Base-by-base conservation (phyloP, 306 rosid genomes). In the Corylus avellana region DNA sequence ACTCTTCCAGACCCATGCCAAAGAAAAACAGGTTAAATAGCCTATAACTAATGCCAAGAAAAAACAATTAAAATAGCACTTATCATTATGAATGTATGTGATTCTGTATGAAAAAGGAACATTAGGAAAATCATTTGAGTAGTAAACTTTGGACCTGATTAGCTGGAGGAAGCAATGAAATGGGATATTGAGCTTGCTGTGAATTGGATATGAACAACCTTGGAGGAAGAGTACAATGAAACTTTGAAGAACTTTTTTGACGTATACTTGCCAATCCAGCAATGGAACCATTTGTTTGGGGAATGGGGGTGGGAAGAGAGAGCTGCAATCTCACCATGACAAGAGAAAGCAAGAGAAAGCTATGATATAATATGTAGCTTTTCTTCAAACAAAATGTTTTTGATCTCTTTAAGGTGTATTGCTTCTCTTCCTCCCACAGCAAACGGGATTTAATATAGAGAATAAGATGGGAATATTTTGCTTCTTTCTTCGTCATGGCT, bases 401-500 rank as follows among this genome's bases (percentile, higher is more conserved):
- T 44, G 29, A 58, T 57, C 20, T 62, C 42, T 69, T 47, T 46
- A 48, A 44, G 76, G 75, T 25, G 68, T 29, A 54, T 48, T 69
- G 84, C 66, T 42, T 39, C 72, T 25, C 39, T 61, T 25, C 49
- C 61, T 71, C 56, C 74, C 18, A 50, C 76, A 13, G 57, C 29
- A 44, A 29, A 0, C 14, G 20, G n/a, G 22, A 53, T 17, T 72
- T 64, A 20, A 76, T 71, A 56, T 57, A 76, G 29, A 35, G 75
- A 37, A 57, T 32, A 63, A 62, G 49, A 22, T 62, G 56, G 81
- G 84, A 84, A 64, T 84, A 72, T 61, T 75, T 79, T 70, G 78
- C 14, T 75, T 79, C 70, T 78, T 78, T 83, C 80, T 22, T 37
- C 80, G 75, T 79, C 78, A 79, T 83, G 80, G 79, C 72, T 61